Evolutionary conservation across 2,329 filamentous ascomycete species (phyloP).

Genomic region (Curvularia sp.): DNA sequence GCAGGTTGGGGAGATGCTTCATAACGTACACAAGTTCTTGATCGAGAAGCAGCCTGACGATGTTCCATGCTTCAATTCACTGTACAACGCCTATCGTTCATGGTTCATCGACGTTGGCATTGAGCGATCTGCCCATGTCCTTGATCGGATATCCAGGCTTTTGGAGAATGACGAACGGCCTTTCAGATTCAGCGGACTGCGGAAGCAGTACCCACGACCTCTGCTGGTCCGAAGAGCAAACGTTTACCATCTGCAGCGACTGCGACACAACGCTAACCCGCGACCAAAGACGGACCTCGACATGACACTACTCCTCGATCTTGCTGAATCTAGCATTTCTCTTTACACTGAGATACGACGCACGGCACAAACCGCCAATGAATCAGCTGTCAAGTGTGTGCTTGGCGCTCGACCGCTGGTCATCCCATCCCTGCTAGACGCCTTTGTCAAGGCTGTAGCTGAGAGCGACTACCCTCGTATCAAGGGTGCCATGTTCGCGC

Average conservation of each 20-base stretch:
- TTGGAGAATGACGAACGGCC: slow-evolving; percentile 86
- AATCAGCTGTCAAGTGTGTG: slow-evolving; percentile 90
- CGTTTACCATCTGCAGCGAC: slow-evolving; percentile 91
- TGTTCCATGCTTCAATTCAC: slow-evolving; percentile 89
- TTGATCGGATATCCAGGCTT: slow-evolving; percentile 84
- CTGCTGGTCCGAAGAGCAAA: slow-evolving; percentile 92
- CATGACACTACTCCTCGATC: slow-evolving; percentile 80
- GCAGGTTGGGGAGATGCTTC: slow-evolving; percentile 78
- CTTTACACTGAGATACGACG: slow-evolving; percentile 95
- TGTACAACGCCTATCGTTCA: slow-evolving; percentile 90
- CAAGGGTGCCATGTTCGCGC: slow-evolving; percentile 90
- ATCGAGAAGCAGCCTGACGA: slow-evolving; percentile 89
- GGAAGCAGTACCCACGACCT: slow-evolving; percentile 91
- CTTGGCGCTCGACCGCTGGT: slow-evolving; percentile 87
- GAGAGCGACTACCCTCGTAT: slow-evolving; percentile 86
- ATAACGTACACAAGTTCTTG: slow-evolving; percentile 84
- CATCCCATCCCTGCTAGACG: slow-evolving; percentile 83
- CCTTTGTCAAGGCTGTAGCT: slow-evolving; percentile 78
- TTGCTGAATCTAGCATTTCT: slow-evolving; percentile 88
- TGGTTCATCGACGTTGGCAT: slow-evolving; percentile 99
- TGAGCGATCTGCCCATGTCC: slow-evolving; percentile 89
- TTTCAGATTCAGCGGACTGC: slow-evolving; percentile 91
- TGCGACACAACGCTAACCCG: slow-evolving; percentile 90
- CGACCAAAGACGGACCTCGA: slow-evolving; percentile 90
- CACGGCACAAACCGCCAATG: slow-evolving; percentile 88